Percentiles rank a stretch among this genome's conserved stretches.
phyloP scores from a whole-genome alignment of 192 early-diverging fungal genomes.

The Mortierella hygrophila region DNA sequence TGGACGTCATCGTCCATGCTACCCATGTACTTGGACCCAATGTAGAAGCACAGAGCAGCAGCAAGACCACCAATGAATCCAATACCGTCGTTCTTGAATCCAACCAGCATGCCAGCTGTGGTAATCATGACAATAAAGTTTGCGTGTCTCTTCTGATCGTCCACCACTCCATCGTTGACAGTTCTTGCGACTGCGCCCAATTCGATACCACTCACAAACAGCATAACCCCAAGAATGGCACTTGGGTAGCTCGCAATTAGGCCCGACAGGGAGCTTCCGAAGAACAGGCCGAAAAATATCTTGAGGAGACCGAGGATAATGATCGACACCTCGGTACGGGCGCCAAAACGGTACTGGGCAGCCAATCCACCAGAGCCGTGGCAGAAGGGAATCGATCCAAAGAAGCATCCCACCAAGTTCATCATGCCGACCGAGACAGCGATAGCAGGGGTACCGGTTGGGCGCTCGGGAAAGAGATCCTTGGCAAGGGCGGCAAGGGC shows the following conservation, averaged over 20 bases:
- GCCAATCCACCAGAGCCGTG: constrained; percentile 88
- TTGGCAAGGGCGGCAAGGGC: constrained; percentile 81
- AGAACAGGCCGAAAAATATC: constrained; percentile 79
- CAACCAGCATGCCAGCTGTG: constrained; percentile 74
- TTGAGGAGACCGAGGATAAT: constrained; percentile 83
- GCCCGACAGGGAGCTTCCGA: constrained; percentile 80
- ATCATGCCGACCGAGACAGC: constrained; percentile 80
- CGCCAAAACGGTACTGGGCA: constrained; percentile 93
- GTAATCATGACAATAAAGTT: constrained; percentile 77
- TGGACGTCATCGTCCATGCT: constrained; percentile 19
- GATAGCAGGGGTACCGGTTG: constrained; percentile 64
- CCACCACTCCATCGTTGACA: constrained; percentile 60
- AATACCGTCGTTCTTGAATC: constrained; percentile 83
- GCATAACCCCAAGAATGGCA: constrained; percentile 86
- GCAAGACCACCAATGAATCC: constrained; percentile 77
- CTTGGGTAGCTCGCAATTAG: constrained; percentile 78
- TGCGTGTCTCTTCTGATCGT: constrained; percentile 51
- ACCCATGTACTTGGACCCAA: constrained; percentile 19
- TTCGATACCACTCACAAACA: constrained; percentile 84
- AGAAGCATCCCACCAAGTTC: constrained; percentile 82
- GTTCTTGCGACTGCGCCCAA: constrained; percentile 68
- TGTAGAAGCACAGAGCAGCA: constrained; percentile 11
- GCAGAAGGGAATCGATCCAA: constrained; percentile 84
- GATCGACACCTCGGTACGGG: constrained; percentile 84
- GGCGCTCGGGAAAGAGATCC: constrained; percentile 84